Percentiles rank a stretch among this genome's conserved stretches.
These are phyloP conservation scores for Brassica carinata DNA, from an alignment of 345 rosid species.

Conservation along the genomic window DNA sequence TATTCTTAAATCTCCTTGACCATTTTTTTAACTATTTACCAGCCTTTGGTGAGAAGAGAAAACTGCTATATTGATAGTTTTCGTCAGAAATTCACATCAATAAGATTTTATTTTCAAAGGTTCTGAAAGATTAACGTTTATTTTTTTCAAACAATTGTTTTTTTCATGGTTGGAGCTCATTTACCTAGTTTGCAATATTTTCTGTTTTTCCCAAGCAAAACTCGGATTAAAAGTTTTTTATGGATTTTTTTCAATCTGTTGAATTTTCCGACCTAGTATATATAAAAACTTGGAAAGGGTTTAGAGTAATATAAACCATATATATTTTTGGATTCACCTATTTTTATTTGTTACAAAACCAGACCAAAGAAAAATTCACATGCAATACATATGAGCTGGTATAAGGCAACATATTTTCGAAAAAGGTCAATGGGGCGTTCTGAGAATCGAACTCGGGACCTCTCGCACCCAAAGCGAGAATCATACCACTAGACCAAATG, in stretches of 20 bases:
- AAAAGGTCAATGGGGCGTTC: conserved; percentile 27
- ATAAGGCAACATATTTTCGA: not conserved
- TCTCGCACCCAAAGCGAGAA: conserved; percentile 27
- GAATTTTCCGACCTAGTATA: not conserved
- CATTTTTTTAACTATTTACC: not conserved
- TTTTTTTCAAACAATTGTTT: no score
- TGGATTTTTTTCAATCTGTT: not conserved
- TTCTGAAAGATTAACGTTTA: no score
- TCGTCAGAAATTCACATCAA: not conserved
- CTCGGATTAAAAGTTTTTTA: no score
- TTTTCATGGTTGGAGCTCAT: no score
- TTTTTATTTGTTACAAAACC: not conserved
- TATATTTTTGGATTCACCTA: not conserved
- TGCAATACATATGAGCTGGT: not conserved
- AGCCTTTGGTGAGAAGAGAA: not conserved
- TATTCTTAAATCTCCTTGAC: not conserved
- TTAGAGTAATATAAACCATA: no score
- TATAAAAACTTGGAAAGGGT: no score
- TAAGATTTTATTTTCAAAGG: not conserved
- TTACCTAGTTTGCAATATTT: no score
- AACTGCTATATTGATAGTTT: not conserved
- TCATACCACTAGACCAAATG: conserved; percentile 86
- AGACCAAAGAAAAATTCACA: not conserved
- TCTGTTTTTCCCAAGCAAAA: no score
- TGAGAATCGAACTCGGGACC: conserved; percentile 27